Evolutionary conservation across 257 asterid species (phyloP).

Genomic region (Galeopsis tetrahit): DNA sequence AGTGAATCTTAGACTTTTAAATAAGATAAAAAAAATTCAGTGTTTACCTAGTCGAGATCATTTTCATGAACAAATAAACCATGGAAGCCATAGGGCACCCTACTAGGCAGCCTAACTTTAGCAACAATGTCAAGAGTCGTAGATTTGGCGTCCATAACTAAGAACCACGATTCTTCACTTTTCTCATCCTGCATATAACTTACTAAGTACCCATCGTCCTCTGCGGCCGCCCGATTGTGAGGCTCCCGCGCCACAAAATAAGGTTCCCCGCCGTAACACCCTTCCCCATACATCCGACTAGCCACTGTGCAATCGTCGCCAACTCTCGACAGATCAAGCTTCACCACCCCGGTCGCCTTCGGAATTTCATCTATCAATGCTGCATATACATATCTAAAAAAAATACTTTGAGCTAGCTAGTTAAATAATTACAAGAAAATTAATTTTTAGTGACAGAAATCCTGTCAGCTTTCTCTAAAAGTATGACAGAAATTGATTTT

Average conservation of each 20-base stretch:
- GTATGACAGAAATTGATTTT: too few species aligned
- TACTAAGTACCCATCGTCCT: conserved; percentile 64
- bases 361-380: conserved; percentile 18
- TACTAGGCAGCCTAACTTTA: conserved; percentile 48
- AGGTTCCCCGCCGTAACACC: conserved; percentile 40
- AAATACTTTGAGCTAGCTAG: neutral
- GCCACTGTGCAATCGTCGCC: conserved; percentile 36
- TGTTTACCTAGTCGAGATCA: conserved; percentile 24
- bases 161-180: conserved; percentile 47
- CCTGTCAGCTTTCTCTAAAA: too few species aligned
- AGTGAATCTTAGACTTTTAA: too few species aligned
- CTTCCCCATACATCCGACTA: conserved; percentile 30
- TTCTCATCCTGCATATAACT: conserved; percentile 53
- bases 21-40: too few species aligned
- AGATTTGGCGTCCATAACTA: conserved; percentile 69
- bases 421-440: too few species aligned
- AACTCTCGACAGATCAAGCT: conserved; percentile 31
- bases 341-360: conserved; percentile 32
- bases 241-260: conserved; percentile 40
- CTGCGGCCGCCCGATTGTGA: conserved; percentile 32
- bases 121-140: conserved; percentile 54
- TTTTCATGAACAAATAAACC: conserved; percentile 46
- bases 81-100: conserved; percentile 68
- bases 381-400: conserved; percentile 33
- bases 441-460: too few species aligned